phyloP scores from a whole-genome alignment of 1,284 basidiomycete genomes.

The Neolentinus lepideus region DNA sequence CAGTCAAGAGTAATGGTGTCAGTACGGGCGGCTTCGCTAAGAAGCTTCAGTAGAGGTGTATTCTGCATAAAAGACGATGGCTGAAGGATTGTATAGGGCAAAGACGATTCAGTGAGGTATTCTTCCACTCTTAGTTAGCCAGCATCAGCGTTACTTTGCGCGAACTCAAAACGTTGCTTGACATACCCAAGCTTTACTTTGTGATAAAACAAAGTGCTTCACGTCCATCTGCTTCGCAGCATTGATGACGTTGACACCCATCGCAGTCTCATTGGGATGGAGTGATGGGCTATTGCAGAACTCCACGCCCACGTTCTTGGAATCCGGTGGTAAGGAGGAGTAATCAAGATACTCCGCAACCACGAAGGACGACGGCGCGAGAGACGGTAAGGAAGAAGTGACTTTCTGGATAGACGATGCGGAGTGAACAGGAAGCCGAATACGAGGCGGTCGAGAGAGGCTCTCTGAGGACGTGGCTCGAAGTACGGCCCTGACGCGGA shows the following conservation, averaged over 20 bases:
- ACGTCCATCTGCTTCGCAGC: slow-evolving; percentile 26
- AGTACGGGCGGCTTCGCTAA: slow-evolving; percentile 11
- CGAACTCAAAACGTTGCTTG: neutral
- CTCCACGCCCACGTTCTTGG: slow-evolving; percentile 19
- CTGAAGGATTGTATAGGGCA: slow-evolving; percentile 27
- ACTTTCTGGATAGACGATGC: slow-evolving; percentile 13
- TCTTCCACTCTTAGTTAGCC: slow-evolving; percentile 22
- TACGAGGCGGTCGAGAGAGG: slow-evolving; percentile 12
- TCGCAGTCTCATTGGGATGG: slow-evolving; percentile 21
- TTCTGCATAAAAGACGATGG: slow-evolving; percentile 27
- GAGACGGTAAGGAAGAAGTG: slow-evolving; percentile 1
- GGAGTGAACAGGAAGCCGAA: slow-evolving; percentile 12
- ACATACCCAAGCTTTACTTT: slow-evolving; percentile 23
- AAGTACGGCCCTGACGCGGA: slow-evolving; percentile 24
- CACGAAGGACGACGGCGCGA: slow-evolving; percentile 12
- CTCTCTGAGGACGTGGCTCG: slow-evolving; percentile 18
- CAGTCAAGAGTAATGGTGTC: slow-evolving; percentile 11
- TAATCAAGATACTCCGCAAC: slow-evolving; percentile 23
- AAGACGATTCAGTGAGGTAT: slow-evolving; percentile 24
- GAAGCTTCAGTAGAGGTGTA: slow-evolving; percentile 9
- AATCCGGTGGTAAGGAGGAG: slow-evolving; percentile 17
- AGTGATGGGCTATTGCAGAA: slow-evolving; percentile 25
- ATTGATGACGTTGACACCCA: slow-evolving; percentile 30
- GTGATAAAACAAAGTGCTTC: slow-evolving; percentile 32
- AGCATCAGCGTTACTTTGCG: neutral